A percentile compares a stretch with the other conserved stretches of the same genome.
Evolutionary conservation across 2,329 filamentous ascomycete species (phyloP).

Genomic region (Aspergillus luchuensis): DNA sequence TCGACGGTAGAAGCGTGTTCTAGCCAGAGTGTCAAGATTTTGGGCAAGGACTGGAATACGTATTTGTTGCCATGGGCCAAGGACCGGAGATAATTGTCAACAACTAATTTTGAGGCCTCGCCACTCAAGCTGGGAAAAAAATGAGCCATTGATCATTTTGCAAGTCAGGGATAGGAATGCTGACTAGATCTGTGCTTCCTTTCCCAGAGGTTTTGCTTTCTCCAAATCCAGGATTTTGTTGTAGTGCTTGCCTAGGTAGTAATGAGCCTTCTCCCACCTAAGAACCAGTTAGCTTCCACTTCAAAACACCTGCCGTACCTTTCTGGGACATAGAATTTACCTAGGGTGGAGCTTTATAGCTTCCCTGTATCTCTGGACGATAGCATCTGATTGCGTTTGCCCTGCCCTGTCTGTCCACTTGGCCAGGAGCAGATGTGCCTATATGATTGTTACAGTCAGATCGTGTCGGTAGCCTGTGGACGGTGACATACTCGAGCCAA

Average conservation of each 20-base stretch:
- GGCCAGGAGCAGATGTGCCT: slow-evolving; percentile 84
- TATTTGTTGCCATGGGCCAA: slow-evolving; percentile 91
- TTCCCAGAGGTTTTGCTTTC: slow-evolving; percentile 71
- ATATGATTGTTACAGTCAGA: slow-evolving; percentile 12
- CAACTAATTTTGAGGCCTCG: slow-evolving; percentile 82
- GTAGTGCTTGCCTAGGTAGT: slow-evolving; percentile 95
- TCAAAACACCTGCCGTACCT: not conserved
- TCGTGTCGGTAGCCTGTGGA: not conserved
- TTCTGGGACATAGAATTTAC: slow-evolving; percentile 15
- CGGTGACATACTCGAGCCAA: slow-evolving; percentile 43
- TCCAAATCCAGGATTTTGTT: slow-evolving; percentile 93
- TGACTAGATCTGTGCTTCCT: slow-evolving; percentile 72
- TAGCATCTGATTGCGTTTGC: slow-evolving; percentile 79
- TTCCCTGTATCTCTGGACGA: slow-evolving; percentile 79
- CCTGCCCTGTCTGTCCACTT: slow-evolving; percentile 98
- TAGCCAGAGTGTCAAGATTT: slow-evolving; percentile 90
- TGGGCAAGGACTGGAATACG: slow-evolving; percentile 89
- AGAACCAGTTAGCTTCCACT: not conserved
- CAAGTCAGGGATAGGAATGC: slow-evolving; percentile 15
- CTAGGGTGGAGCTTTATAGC: slow-evolving; percentile 56
- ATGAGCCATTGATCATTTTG: slow-evolving; percentile 17
- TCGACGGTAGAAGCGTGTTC: slow-evolving; percentile 80
- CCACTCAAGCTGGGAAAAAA: slow-evolving; percentile 63
- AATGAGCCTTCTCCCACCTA: slow-evolving; percentile 95
- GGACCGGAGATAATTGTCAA: slow-evolving; percentile 90